phyloP scores from a whole-genome alignment of 2,329 filamentous ascomycete species.

The Pseudogymnoascus sp. region DNA sequence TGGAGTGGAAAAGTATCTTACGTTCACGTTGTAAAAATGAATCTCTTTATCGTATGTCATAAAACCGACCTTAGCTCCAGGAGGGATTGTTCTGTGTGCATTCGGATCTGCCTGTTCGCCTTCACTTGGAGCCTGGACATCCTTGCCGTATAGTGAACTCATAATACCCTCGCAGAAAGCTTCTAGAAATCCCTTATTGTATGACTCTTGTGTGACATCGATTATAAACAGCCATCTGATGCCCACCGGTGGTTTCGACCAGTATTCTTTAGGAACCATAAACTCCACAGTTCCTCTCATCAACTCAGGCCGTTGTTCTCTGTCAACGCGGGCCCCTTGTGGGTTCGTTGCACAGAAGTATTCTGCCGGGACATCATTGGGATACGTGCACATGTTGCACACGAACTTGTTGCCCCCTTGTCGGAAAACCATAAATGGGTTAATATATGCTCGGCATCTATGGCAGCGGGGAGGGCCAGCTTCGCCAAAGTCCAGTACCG shows the following conservation, averaged over 20 bases:
- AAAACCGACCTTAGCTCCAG: conserved; percentile 83
- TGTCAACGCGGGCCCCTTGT: conserved; percentile 78
- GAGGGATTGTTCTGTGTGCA: conserved; percentile 55
- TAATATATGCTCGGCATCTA: conserved; percentile 92
- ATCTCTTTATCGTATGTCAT: conserved; percentile 95
- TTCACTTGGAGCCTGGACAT: conserved; percentile 42
- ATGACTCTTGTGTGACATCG: conserved; percentile 86
- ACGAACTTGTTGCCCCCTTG: conserved; percentile 93
- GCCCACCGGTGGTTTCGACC: conserved; percentile 87
- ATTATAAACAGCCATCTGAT: conserved; percentile 86
- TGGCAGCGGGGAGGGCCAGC: conserved; percentile 83
- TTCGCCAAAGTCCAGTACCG: conserved; percentile 92
- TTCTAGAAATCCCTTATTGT: conserved; percentile 84
- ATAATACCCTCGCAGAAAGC: conserved; percentile 86
- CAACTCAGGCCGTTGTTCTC: conserved; percentile 82
- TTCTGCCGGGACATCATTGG: conserved; percentile 85
- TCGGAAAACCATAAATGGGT: conserved; percentile 97
- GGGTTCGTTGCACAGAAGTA: conserved; percentile 92
- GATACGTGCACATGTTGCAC: conserved; percentile 96
- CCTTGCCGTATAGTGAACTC: conserved; percentile 72
- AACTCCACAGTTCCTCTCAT: conserved; percentile 92
- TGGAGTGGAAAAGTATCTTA: conserved; percentile 36
- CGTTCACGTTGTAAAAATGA: conserved; percentile 93
- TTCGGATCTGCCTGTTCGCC: conserved; percentile 44
- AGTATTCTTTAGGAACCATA: conserved; percentile 96